Evolutionary conservation across 1,284 basidiomycete genomes (phyloP).

Genomic region (Leccinum pachyderme): DNA sequence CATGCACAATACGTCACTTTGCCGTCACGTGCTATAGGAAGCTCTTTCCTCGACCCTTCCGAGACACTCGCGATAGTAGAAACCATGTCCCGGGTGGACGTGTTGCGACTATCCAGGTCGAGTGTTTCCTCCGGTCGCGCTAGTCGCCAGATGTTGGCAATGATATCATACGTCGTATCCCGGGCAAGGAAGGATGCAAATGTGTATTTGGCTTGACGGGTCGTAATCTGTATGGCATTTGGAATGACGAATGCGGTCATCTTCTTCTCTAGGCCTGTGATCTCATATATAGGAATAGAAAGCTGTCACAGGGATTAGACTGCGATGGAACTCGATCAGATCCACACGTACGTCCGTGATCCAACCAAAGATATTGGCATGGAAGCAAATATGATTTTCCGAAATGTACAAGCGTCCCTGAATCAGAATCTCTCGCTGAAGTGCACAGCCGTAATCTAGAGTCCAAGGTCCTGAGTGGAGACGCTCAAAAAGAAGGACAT

Average conservation of each 20-base stretch:
- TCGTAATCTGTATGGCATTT: conserved; percentile 92
- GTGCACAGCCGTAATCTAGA: conserved; percentile 93
- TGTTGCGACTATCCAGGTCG: conserved; percentile 21
- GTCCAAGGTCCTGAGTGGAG: conserved; percentile 5
- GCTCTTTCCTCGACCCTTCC: conserved; percentile 17
- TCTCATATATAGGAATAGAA: conserved; percentile 88
- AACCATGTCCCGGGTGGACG: conserved; percentile 22
- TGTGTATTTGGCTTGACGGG: conserved; percentile 81
- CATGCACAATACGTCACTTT: conserved; percentile 78
- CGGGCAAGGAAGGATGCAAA: conserved; percentile 96
- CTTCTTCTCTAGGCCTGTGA: conserved; percentile 90
- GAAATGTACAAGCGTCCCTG: conserved; percentile 97
- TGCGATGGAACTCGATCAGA: neutral
- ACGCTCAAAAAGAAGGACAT: conserved; percentile 2
- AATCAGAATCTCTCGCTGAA: conserved; percentile 94
- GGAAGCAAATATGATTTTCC: conserved; percentile 97
- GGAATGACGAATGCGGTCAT: conserved; percentile 99
- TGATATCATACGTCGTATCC: conserved; percentile 95
- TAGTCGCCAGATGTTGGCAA: conserved; percentile 94
- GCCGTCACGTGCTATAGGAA: conserved; percentile 15
- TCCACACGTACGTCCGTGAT: conserved; percentile 80
- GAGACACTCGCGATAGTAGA: conserved; percentile 21
- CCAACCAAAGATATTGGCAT: conserved; percentile 99
- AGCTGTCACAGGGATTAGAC: conserved; percentile 50
- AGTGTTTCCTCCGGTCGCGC: conserved; percentile 74